Base-by-base conservation (phyloP, 164 flowering plant species). In the Nymphaea thermarum region DNA sequence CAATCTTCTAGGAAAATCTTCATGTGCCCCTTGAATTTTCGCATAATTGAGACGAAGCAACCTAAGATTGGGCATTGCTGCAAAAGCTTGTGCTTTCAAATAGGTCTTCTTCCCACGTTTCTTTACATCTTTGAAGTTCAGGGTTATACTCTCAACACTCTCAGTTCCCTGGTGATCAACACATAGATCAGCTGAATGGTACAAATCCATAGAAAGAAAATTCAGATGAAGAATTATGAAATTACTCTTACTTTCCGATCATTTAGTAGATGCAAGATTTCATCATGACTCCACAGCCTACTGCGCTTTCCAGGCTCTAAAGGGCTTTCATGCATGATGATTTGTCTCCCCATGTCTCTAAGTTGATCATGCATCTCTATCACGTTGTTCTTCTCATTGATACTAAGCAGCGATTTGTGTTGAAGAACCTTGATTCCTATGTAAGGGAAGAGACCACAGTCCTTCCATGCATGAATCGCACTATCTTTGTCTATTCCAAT, bases 331-430 rank as follows among this genome's bases (percentile, higher is more conserved):
- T 55, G 18, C 1, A 62, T 60, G 41, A 74, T 73, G 44, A 79
- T 76, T 44, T 71, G 68, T 65, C 71, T 45, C 4, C 75, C 82
- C 67, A 76, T 67, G 53, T 77, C 73, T 69, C 69, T 64, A 53
- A 74, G 51, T 59, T 66, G 47, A 44, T 72, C 72, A 67, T 74
- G 80, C 77, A 77, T 77, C 70, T 45, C 43, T 11, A 77, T 14
- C 64, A 44, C 65, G 43, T 72, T 57, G 55, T 7, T 47, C 6
- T 67, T 12, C 42, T 4, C 42, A 68, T 42, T 63, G 43, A 70
- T 43, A 4, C 47, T 63, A 0, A 79, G n/a, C 4, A 79, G 70
- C 43, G 74, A 72, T 62, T 25, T 67, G 12, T 62, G 62, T 5
- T 61, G 43, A 10, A 79, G 76, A 14, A 5, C 61, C 7, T 10